Conservation (phyloP, 2,329 filamentous ascomycete species). For the Ophiostoma triangulosporum region DNA sequence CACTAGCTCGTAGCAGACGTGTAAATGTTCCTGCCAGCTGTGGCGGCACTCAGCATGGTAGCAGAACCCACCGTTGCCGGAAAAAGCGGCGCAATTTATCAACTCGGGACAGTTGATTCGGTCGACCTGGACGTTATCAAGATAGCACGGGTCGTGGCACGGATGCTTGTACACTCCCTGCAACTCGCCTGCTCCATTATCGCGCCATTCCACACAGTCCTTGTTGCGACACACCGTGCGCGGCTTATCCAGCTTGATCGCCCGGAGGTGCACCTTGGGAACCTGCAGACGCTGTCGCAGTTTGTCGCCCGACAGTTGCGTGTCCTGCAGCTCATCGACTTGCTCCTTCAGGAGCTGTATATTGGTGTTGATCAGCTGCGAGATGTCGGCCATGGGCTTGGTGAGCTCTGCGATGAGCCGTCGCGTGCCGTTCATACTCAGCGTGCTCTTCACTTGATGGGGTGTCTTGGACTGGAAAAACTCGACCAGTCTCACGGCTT, state of each 20-base stretch:
- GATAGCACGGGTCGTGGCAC: neutral
- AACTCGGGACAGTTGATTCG: neutral
- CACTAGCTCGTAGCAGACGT: neutral
- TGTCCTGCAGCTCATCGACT: neutral
- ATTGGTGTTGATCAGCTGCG: conserved; percentile 20
- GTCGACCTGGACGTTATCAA: neutral
- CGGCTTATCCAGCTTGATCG: neutral
- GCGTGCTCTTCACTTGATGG: conserved; percentile 23
- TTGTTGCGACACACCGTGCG: neutral
- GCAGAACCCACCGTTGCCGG: neutral
- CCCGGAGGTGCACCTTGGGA: neutral
- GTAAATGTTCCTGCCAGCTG: neutral
- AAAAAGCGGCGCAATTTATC: neutral
- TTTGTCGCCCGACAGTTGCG: neutral
- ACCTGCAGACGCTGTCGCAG: neutral
- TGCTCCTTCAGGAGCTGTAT: conserved; percentile 19
- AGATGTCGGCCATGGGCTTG: conserved; percentile 25
- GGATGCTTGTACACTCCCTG: neutral
- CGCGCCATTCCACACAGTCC: neutral
- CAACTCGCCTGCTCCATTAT: neutral
- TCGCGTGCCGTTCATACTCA: conserved; percentile 25
- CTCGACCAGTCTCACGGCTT: conserved; percentile 20
- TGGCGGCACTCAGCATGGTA: neutral
- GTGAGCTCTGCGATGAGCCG: conserved; percentile 24
- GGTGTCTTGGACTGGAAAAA: conserved; percentile 19